A percentile compares a stretch with the other conserved stretches of the same genome.
Evolutionary conservation across 805 yeast species (phyloP).

Genomic region (Candida hispaniensis): DNA sequence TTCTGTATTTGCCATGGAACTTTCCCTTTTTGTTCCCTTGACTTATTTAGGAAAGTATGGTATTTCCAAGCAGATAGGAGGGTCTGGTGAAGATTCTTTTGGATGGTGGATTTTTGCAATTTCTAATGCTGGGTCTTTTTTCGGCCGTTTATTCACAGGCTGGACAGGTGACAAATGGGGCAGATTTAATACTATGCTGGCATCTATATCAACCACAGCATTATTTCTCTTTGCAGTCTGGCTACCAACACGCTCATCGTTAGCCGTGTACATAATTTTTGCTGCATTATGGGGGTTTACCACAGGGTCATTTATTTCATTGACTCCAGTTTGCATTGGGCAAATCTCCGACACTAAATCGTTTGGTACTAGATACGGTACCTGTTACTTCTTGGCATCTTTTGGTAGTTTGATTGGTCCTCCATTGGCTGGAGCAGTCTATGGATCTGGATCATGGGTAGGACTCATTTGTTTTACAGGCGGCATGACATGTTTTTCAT

Average conservation of each 20-base stretch:
- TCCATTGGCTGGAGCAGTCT: constrained; percentile 30
- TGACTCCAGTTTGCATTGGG: constrained; percentile 62
- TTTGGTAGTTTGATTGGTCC: constrained; percentile 31
- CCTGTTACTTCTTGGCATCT: constrained; percentile 42
- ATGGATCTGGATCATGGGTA: constrained; percentile 20
- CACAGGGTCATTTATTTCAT: constrained; percentile 49
- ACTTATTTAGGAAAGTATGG: constrained; percentile 53
- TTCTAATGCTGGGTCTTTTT: constrained; percentile 38
- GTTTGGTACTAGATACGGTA: constrained; percentile 60
- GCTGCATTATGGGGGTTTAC: constrained; percentile 46
- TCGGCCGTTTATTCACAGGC: constrained; percentile 49
- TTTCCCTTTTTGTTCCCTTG: constrained; percentile 40
- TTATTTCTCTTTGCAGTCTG: constrained; percentile 45
- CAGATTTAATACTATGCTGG: constrained; percentile 44
- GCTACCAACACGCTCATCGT: constrained; percentile 42
- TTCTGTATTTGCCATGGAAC: constrained; percentile 35
- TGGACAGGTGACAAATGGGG: constrained; percentile 45
- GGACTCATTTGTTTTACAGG: constrained; percentile 27
- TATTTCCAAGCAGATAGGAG: constrained; percentile 22
- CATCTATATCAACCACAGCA: constrained; percentile 38
- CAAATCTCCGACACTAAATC: constrained; percentile 50
- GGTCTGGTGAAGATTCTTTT: constrained; percentile 17
- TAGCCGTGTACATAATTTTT: constrained; percentile 39
- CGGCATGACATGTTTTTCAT: constrained; percentile 22
- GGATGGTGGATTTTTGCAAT: constrained; percentile 37